Evolutionary conservation across 768 basidiomycete genomes (phyloP).

Genomic region (Suillus luteus): DNA sequence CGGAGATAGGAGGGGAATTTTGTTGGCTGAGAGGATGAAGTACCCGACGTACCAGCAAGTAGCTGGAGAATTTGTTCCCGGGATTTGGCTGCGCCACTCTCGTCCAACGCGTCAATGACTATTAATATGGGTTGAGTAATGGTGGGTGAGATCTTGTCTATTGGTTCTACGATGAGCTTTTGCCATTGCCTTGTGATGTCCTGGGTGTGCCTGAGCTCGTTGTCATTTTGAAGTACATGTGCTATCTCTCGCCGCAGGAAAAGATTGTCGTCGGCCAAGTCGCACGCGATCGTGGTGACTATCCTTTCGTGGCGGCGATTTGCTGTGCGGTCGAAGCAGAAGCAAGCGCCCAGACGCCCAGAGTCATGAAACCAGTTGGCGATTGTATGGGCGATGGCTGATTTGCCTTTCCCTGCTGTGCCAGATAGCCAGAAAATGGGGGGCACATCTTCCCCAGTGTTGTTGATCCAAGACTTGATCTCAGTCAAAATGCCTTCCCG

Average conservation of each 20-base stretch:
- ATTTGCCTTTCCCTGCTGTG: conserved; percentile 41
- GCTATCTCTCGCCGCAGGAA: background rate
- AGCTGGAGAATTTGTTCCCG: conserved; percentile 25
- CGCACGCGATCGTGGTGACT: conserved; percentile 35
- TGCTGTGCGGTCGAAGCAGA: conserved; percentile 33
- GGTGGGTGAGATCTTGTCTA: conserved; percentile 10
- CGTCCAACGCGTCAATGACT: conserved; percentile 41
- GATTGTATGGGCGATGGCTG: conserved; percentile 39
- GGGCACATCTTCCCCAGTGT: conserved; percentile 7
- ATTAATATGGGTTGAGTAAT: conserved; percentile 24
- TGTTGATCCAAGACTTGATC: conserved; percentile 27
- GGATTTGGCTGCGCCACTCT: conserved; percentile 28
- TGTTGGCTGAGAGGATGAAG: background rate
- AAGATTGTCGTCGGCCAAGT: conserved; percentile 26
- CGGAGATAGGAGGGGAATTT: conserved; percentile 1
- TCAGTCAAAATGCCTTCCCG: conserved; percentile 25
- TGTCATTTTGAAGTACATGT: conserved; percentile 12
- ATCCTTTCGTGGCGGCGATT: conserved; percentile 25
- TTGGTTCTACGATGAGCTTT: conserved; percentile 23
- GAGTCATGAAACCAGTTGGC: conserved; percentile 22
- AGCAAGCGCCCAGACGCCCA: conserved; percentile 34
- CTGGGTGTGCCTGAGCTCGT: background rate
- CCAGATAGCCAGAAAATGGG: conserved; percentile 35
- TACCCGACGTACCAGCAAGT: conserved; percentile 14
- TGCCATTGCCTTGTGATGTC: conserved; percentile 18